These are phyloP conservation scores for Stentor coeruleus DNA, from an alignment of 73 alveolate genomes.

Conservation along the genomic window DNA sequence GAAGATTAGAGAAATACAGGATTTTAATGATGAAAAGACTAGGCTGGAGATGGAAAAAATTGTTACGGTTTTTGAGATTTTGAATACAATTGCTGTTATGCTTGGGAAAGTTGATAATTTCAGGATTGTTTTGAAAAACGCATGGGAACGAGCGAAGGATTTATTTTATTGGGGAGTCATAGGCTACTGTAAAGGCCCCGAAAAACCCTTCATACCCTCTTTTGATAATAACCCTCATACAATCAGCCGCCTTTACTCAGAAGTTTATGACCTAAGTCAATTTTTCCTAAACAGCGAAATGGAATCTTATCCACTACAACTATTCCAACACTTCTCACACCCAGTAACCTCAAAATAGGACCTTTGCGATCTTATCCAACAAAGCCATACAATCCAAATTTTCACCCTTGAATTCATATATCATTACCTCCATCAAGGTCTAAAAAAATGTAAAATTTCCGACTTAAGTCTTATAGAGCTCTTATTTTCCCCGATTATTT, in stretches of 20 bases:
- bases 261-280: background rate
- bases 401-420: background rate
- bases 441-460: background rate
- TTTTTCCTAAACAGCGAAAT: background rate
- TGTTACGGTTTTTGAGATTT: background rate
- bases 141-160: background rate
- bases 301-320: background rate
- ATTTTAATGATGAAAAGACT: background rate
- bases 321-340: background rate
- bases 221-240: background rate
- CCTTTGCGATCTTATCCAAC: background rate
- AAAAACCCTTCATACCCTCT: too few species aligned
- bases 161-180: background rate
- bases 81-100: background rate
- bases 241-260: background rate
- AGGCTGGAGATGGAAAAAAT: background rate
- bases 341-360: background rate
- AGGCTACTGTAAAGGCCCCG: background rate
- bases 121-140: background rate
- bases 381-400: background rate
- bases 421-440: background rate
- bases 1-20: background rate
- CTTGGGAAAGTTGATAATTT: background rate
- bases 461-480: background rate
- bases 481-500: background rate